Percentiles rank a stretch among this genome's conserved stretches.
phyloP scores from a whole-genome alignment of 139 green algal genomes.

The Asterochloris erici region DNA sequence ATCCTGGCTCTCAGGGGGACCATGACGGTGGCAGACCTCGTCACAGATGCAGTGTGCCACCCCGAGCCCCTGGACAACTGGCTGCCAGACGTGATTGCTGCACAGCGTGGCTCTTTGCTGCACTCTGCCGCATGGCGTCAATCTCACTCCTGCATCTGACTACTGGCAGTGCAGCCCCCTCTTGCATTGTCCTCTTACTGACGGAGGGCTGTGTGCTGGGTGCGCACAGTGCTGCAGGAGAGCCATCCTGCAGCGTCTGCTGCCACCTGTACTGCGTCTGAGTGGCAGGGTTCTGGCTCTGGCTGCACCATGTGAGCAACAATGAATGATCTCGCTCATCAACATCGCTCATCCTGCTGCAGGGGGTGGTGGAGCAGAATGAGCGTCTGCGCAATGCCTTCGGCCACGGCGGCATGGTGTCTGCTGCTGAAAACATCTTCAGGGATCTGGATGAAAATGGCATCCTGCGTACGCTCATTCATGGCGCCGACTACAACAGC shows the following conservation, averaged over 20 bases:
- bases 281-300: no score
- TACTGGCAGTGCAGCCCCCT: background rate
- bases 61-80: constrained; percentile 36
- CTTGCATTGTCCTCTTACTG: background rate
- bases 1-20: constrained; percentile 58
- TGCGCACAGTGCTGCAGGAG: background rate
- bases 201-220: background rate
- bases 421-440: constrained; percentile 38
- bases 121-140: background rate
- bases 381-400: background rate
- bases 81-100: constrained; percentile 32
- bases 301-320: no score
- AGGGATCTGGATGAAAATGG: constrained; percentile 39
- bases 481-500: constrained; percentile 1
- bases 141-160: no score
- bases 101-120: background rate
- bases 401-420: constrained; percentile 43
- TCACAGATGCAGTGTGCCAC: constrained; percentile 48
- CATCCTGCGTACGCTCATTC: constrained; percentile 25
- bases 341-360: background rate
- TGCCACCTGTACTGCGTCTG: no score
- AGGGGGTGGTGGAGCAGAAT: constrained; percentile 3
- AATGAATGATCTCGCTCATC: no score
- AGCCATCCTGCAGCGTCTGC: background rate
- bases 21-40: constrained; percentile 45